Base-by-base conservation (phyloP, 768 basidiomycete genomes). In the Termitomyces sp. region DNA sequence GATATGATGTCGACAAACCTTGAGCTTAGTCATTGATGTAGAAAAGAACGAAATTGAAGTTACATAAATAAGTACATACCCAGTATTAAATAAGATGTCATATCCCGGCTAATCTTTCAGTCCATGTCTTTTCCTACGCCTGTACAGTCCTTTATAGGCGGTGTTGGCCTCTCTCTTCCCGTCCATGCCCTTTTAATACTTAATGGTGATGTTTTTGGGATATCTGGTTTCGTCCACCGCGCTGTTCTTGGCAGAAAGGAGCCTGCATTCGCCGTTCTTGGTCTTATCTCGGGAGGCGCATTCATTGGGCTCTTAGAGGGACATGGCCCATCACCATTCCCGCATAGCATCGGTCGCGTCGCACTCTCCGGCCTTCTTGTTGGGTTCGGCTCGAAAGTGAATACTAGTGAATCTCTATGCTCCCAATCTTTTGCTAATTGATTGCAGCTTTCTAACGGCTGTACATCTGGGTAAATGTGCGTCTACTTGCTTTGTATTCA, bases 221-320 rank as follows among this genome's bases (percentile, higher is more conserved):
- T 87, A 54, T 86, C 84, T 27, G 84, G 84, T 18, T 85, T 86
- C 61, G 63, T 87, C 3, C 81, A 86, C 66, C 74, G 78, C 50
- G 76, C 81, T 0, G 67, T 76, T 7, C 73, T 73, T 30, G 82
- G 84, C 18, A 69, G 70, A 58, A 63, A 64, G 33, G 84, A 83
- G 50, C 77, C 75, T 4, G 53, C 73, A 1, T 69, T 70, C 2
- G 77, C 76, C 7, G 76, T 76, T 8, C 61, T 69, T 31, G 85
- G 83, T 18, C 72, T 86, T 46, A 58, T 83, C 15, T 64, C 78
- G 18, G 82, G 82, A 33, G 85, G 85, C 30, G 61, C 75, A 13
- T 55, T 75, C 37, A 70, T 79, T 12, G 79, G 78, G 0, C 57
- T 67, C n/a, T 59, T 80, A 15, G 81, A 83, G 47, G 67, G 73